Percentiles rank a stretch among this genome's conserved stretches.
These are phyloP conservation scores for Colletotrichum truncatum DNA, from an alignment of 2,329 filamentous ascomycete genomes.

Conservation along the genomic window DNA sequence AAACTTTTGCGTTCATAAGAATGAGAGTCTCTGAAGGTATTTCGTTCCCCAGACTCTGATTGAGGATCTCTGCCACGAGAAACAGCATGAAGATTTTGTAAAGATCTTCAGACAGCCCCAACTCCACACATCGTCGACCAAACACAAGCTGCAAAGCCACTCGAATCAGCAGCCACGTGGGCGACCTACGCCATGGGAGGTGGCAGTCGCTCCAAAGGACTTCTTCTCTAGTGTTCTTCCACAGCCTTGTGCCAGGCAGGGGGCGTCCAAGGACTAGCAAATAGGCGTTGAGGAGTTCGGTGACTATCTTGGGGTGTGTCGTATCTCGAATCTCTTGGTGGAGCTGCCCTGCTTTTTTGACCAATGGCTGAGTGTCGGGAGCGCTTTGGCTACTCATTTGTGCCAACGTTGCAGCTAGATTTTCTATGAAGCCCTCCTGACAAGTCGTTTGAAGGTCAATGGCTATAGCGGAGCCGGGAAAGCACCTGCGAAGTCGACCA, in stretches of 20 bases:
- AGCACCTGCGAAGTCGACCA: slow-evolving; percentile 41
- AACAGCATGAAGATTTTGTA: slow-evolving; percentile 64
- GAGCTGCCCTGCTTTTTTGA: slow-evolving; percentile 46
- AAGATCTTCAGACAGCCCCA: background rate
- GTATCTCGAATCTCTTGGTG: slow-evolving; percentile 58
- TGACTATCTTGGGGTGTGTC: slow-evolving; percentile 58
- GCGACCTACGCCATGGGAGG: slow-evolving; percentile 59
- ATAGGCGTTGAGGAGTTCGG: slow-evolving; percentile 53
- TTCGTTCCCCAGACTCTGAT: slow-evolving; percentile 24
- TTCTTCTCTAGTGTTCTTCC: slow-evolving; percentile 64
- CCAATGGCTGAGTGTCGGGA: slow-evolving; percentile 27
- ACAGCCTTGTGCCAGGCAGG: slow-evolving; percentile 42
- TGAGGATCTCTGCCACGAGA: slow-evolving; percentile 50
- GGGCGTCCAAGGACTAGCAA: slow-evolving; percentile 48
- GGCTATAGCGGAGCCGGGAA: slow-evolving; percentile 36
- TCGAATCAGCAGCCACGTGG: slow-evolving; percentile 64
- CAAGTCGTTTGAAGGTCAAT: slow-evolving; percentile 31
- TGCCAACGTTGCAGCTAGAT: slow-evolving; percentile 34
- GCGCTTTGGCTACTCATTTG: slow-evolving; percentile 40
- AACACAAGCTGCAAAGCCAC: slow-evolving; percentile 53
- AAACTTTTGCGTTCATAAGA: slow-evolving; percentile 54
- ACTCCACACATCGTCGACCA: slow-evolving; percentile 6
- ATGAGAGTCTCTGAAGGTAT: slow-evolving; percentile 41
- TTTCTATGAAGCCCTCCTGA: slow-evolving; percentile 31
- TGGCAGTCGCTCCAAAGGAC: slow-evolving; percentile 48